A percentile compares a stretch with the other conserved stretches of the same genome.
Conservation (phyloP, 306 rosid species). For the Sicyos baderoa region DNA sequence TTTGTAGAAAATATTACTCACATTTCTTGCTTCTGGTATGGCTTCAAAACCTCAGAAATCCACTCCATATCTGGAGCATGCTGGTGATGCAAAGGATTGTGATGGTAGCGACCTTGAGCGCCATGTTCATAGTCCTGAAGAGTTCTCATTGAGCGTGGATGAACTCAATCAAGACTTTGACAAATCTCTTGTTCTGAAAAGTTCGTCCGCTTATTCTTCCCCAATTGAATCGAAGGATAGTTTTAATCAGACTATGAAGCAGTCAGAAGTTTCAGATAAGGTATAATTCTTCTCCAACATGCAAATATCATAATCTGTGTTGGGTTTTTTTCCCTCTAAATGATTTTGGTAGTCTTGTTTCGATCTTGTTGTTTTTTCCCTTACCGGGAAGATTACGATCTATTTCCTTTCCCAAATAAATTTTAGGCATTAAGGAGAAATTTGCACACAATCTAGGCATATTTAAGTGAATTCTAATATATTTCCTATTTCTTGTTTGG, state of each 20-base stretch:
- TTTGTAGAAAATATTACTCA: neutral
- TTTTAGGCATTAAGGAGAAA: slow-evolving; percentile 5
- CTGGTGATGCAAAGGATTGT: neutral
- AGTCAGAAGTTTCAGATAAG: slow-evolving; percentile 10
- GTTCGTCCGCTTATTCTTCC: neutral
- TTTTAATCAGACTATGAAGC: neutral
- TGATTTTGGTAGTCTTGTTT: neutral
- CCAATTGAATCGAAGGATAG: neutral
- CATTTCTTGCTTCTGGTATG: slow-evolving; percentile 14
- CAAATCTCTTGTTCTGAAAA: slow-evolving; percentile 13
- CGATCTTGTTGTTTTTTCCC: slow-evolving; percentile 8
- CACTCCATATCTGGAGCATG: slow-evolving; percentile 10
- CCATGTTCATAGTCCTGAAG: neutral
- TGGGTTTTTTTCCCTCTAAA: neutral
- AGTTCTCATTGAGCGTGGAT: neutral
- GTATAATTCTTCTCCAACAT: slow-evolving; percentile 11
- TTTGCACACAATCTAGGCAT: neutral
- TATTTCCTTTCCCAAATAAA: slow-evolving; percentile 5
- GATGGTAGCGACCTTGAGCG: slow-evolving; percentile 5
- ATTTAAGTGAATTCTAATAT: slow-evolving; percentile 7
- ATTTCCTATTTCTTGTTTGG: slow-evolving; percentile 7
- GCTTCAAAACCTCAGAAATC: slow-evolving; percentile 18
- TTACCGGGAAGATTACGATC: slow-evolving; percentile 3
- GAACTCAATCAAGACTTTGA: neutral
- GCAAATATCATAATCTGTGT: neutral